Base-by-base conservation (phyloP, 345 rosid genomes). In the Luvunga scandens region DNA sequence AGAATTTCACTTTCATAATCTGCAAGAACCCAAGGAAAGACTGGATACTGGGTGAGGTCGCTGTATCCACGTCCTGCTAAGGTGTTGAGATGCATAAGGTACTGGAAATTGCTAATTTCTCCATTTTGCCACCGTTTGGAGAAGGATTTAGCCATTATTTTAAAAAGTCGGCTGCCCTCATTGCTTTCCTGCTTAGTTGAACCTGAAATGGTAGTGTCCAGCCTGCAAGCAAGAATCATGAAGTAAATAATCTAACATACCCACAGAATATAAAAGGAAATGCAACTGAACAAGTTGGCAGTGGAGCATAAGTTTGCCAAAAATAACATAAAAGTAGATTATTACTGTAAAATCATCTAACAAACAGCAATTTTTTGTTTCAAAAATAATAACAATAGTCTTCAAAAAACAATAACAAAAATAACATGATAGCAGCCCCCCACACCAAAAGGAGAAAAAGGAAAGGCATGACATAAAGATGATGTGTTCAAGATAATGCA, bases 71-170 rank as follows among this genome's bases (percentile, higher is more conserved):
- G 97, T 72, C 99, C 99, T 33, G 98, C 99, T 84, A 97, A 84
- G 67, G 99, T 97, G 84, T 97, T 97, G 77, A 97, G 97, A 89
- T 97, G 98, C 98, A 97, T 97, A 77, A 97, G 92, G 87, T 97
- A 97, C 82, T 97, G 98, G 82, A 97, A 97, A 84, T 97, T 97
- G 91, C 98, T 97, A 69, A 94, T 97, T 87, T 97, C 99, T 84
- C 99, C 99, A 85, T 89, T 97, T 84, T 97, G 98, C 99, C 99
- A 97, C 82, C 99, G 91, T 85, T 91, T 97, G 16, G 99, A 97
- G 83, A 97, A 97, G 74, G 99, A 97, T 83, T 93, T 97, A 53
- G 99, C 98, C 91, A 86, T 90, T 80, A 90, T 66, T 87, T 89
- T 97, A 81, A 97, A 97, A 70, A 97, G 91, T 48, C 99, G 97